A percentile compares a stretch with the other conserved stretches of the same genome.
These are phyloP conservation scores for Fusarium sambucinum DNA, from an alignment of 2,329 filamentous ascomycete species.

Conservation along the genomic window DNA sequence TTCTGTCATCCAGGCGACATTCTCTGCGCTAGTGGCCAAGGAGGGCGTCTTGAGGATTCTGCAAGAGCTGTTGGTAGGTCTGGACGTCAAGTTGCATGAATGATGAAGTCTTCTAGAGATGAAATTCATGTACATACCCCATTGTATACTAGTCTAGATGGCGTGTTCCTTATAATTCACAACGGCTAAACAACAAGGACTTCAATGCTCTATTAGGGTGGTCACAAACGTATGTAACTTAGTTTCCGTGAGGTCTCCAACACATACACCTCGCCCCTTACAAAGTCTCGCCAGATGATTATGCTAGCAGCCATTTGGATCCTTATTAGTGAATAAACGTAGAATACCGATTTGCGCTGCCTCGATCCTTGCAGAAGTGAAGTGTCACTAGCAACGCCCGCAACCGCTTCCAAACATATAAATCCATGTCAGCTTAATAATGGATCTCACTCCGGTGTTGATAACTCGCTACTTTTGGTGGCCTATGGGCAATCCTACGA, in stretches of 20 bases:
- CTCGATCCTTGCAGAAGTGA: background rate
- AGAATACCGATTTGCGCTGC: background rate
- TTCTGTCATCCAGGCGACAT: constrained; percentile 45
- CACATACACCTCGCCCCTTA: background rate
- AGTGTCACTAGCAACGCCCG: background rate
- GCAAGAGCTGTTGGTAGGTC: constrained; percentile 21
- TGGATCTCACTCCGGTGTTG: background rate
- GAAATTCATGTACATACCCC: too few species aligned
- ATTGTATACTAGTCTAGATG: background rate
- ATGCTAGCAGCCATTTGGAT: background rate
- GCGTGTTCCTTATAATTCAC: too few species aligned
- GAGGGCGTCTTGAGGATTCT: constrained; percentile 46
- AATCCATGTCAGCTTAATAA: background rate
- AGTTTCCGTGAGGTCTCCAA: background rate
- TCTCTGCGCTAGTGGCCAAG: constrained; percentile 46
- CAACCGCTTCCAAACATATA: background rate
- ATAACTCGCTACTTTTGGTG: background rate
- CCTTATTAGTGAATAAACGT: background rate
- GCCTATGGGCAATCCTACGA: background rate
- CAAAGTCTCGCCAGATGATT: background rate
- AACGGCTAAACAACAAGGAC: background rate
- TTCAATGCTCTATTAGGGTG: too few species aligned
- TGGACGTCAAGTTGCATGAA: constrained; percentile 21
- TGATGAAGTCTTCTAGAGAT: background rate
- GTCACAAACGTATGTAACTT: background rate